Conservation (phyloP, 179 eudicot species). For the Beta lomatogona region DNA sequence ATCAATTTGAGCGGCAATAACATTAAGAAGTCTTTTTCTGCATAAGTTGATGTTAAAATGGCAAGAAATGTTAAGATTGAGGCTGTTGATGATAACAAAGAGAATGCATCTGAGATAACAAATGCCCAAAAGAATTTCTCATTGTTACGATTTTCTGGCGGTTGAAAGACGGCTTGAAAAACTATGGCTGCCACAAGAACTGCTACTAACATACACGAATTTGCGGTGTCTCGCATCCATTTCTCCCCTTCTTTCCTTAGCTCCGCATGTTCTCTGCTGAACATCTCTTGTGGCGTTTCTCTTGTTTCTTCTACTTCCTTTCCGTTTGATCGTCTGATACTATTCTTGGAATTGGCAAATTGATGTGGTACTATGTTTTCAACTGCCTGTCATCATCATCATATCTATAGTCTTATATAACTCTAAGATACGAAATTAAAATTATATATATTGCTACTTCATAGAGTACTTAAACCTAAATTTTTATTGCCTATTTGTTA, state of each 20-base stretch:
- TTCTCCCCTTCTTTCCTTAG: conserved; percentile 12
- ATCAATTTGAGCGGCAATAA: conserved; percentile 17
- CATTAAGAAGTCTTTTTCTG: conserved; percentile 9
- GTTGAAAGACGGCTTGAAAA: conserved; percentile 6
- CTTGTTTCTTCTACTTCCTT: neutral
- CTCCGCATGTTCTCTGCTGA: neutral
- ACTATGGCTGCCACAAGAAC: conserved; percentile 12
- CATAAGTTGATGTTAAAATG: conserved; percentile 16
- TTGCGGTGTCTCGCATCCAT: conserved; percentile 18
- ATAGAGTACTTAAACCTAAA: too few relatives aligned
- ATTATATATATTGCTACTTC: too few relatives aligned
- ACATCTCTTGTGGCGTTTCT: conserved; percentile 22
- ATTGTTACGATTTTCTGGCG: neutral
- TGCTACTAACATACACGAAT: conserved; percentile 13
- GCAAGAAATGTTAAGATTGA: conserved; percentile 8
- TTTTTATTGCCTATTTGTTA: too few relatives aligned
- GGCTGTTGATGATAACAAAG: neutral
- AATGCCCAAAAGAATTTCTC: neutral
- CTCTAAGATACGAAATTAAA: too few relatives aligned
- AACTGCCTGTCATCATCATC: neutral
- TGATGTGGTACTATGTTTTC: neutral
- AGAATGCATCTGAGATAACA: conserved; percentile 9
- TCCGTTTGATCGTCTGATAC: neutral
- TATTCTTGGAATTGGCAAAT: conserved; percentile 5
- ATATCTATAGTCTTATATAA: neutral